Evolutionary conservation across 2,329 filamentous ascomycete genomes (phyloP), one percentile per base, ranked within the genome.

Genomic region (Pezicula carpinea): DNA sequence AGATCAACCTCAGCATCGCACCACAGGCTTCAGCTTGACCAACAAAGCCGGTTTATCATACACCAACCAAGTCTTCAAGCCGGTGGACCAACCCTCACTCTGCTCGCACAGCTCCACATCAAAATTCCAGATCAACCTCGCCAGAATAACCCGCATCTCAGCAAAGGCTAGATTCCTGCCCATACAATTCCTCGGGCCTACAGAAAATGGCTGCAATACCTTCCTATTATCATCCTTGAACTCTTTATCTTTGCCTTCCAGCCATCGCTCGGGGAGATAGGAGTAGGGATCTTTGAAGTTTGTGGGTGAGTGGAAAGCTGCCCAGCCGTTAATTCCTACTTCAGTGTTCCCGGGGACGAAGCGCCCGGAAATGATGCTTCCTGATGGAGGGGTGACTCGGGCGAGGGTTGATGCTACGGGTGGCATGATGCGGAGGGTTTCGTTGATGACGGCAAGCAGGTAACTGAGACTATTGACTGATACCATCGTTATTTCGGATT

Each of bases 361-460:
- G 2, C 40, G 15, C 2, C 52, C 56, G 7, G n/a, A 21, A 7
- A 58, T 51, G 1, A 42, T 17, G 6, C 31, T 34, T 17, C 55
- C 57, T 31, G 35, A 52, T 1, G 42, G 17, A 13, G 52, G 51
- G 1, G 49, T 50, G 19, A 50, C 23, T 14, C 55, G 51, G 7
- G 36, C 38, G 8, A 57, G 36, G 11, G 33, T 47, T 6, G 42
- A 50, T 5, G 53, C 48, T 2, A 52, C 58, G 1, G 66, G 64
- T 6, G 68, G 69, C 48, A 60, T 67, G 3, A 66, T 46, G 2
- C 68, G 57, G 1, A 72, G 57, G 4, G 51, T 59, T 52, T 72
- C 70, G 7, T 66, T 52, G 3, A 72, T 48, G 11, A 66, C 60
- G 5, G 69, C 69, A 13, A 56, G 40, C 5, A 68, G 53, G 46